These are phyloP conservation scores for Anacardium occidentale DNA, from an alignment of 345 rosid genomes.

Conservation along the genomic window DNA sequence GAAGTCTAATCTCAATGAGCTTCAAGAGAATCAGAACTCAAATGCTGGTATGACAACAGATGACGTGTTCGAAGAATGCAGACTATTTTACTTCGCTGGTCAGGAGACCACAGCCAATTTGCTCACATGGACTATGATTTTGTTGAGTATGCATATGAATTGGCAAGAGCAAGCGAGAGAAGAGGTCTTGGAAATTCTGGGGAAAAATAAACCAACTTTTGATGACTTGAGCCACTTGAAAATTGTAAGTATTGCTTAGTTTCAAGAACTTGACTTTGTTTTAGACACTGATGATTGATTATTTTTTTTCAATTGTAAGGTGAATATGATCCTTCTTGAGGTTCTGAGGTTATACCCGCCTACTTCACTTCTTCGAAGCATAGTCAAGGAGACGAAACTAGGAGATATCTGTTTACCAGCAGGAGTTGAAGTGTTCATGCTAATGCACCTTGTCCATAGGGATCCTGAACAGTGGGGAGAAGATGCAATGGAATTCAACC, in stretches of 20 bases:
- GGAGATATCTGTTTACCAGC: slow-evolving; percentile 50
- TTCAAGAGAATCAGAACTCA: slow-evolving; percentile 9
- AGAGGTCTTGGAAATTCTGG: slow-evolving; percentile 13
- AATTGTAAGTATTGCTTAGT: slow-evolving; percentile 8
- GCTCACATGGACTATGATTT: slow-evolving; percentile 27
- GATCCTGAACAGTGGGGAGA: slow-evolving; percentile 59
- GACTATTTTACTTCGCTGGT: slow-evolving; percentile 35
- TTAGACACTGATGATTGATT: not conserved
- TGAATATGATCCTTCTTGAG: slow-evolving; percentile 58
- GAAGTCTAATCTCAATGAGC: slow-evolving; percentile 1
- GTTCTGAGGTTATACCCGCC: slow-evolving; percentile 69
- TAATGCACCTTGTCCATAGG: slow-evolving; percentile 49
- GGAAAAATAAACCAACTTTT: slow-evolving; percentile 15
- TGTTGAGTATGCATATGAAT: slow-evolving; percentile 16
- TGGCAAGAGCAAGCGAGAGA: slow-evolving; percentile 26
- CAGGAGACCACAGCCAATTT: slow-evolving; percentile 36
- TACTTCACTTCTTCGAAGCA: slow-evolving; percentile 33
- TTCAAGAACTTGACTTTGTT: not conserved
- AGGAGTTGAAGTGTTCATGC: slow-evolving; percentile 45
- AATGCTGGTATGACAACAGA: slow-evolving; percentile 19
- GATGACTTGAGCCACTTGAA: slow-evolving; percentile 20
- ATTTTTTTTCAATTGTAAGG: slow-evolving; percentile 26
- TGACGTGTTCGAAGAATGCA: slow-evolving; percentile 27
- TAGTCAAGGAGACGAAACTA: slow-evolving; percentile 46
- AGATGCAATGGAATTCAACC: slow-evolving; percentile 67